Evolutionary conservation across 805 yeast genomes (phyloP).

Genomic region (Lachancea sp.): DNA sequence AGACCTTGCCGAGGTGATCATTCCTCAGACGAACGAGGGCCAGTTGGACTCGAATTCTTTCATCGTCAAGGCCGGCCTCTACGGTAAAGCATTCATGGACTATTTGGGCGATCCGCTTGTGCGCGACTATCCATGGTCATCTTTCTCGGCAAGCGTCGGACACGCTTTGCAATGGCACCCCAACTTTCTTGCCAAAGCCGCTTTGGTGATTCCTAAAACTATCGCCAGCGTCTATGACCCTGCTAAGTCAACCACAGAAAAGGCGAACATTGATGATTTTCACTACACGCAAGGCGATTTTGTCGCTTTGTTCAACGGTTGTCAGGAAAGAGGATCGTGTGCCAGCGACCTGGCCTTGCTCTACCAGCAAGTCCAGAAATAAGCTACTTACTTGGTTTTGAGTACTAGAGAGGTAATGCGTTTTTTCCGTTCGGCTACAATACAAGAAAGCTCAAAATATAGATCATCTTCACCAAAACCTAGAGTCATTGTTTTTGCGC

Average conservation of each 20-base stretch:
- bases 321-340: slow-evolving; percentile 47
- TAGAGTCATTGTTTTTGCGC: no score
- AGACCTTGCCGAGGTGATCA: slow-evolving; percentile 48
- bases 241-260: slow-evolving; percentile 19
- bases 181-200: slow-evolving; percentile 60
- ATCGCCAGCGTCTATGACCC: slow-evolving; percentile 44
- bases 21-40: slow-evolving; percentile 57
- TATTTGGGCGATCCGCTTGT: slow-evolving; percentile 70
- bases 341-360: slow-evolving; percentile 35
- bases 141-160: slow-evolving; percentile 51
- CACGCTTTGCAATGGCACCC: slow-evolving; percentile 97
- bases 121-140: slow-evolving; percentile 49
- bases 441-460: no score
- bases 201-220: slow-evolving; percentile 59
- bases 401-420: no score
- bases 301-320: slow-evolving; percentile 54
- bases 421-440: no score
- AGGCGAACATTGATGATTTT: slow-evolving; percentile 36
- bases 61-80: slow-evolving; percentile 57
- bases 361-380: slow-evolving; percentile 16
- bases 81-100: slow-evolving; percentile 67
- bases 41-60: slow-evolving; percentile 67
- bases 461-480: no score
- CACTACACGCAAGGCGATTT: slow-evolving; percentile 62
- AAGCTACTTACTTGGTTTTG: no score